Evolutionary conservation across 768 basidiomycete species (phyloP).

Genomic region (Kwoniella dendrophila): DNA sequence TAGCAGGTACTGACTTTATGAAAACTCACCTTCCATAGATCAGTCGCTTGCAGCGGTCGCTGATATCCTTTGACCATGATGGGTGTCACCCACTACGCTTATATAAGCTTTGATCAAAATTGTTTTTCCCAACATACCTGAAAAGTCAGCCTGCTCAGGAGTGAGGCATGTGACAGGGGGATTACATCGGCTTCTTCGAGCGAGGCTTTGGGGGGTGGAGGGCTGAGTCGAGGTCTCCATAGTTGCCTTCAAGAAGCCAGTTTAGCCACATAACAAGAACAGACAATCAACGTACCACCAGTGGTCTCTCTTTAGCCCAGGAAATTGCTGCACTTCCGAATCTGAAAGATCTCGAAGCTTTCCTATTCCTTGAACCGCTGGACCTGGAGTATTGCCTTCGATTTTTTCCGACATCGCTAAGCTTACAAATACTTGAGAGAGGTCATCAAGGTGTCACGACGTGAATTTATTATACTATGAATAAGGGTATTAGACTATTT

Average conservation of each 20-base stretch:
- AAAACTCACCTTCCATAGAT: conserved; percentile 68
- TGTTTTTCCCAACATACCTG: conserved; percentile 60
- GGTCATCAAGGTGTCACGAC: too few species aligned
- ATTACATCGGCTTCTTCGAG: conserved; percentile 67
- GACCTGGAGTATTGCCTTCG: too few species aligned
- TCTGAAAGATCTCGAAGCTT: conserved; percentile 29
- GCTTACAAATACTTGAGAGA: too few species aligned
- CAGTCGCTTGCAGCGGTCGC: conserved; percentile 71
- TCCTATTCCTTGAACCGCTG: too few species aligned
- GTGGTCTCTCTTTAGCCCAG: conserved; percentile 32
- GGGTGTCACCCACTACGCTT: conserved; percentile 56
- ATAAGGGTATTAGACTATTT: too few species aligned
- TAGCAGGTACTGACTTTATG: background rate
- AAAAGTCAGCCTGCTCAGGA: conserved; percentile 67
- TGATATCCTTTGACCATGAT: conserved; percentile 66
- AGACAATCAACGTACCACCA: conserved; percentile 31
- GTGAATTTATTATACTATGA: too few species aligned
- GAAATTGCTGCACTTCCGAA: conserved; percentile 25
- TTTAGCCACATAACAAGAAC: background rate
- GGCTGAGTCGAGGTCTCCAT: conserved; percentile 66
- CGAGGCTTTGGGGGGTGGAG: conserved; percentile 63
- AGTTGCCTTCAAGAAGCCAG: conserved; percentile 38
- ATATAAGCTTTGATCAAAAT: background rate
- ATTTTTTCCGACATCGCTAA: too few species aligned
- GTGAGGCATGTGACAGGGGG: conserved; percentile 65